Conservation (phyloP, 2,329 filamentous ascomycete genomes). For the Mycosphaerella sp. region DNA sequence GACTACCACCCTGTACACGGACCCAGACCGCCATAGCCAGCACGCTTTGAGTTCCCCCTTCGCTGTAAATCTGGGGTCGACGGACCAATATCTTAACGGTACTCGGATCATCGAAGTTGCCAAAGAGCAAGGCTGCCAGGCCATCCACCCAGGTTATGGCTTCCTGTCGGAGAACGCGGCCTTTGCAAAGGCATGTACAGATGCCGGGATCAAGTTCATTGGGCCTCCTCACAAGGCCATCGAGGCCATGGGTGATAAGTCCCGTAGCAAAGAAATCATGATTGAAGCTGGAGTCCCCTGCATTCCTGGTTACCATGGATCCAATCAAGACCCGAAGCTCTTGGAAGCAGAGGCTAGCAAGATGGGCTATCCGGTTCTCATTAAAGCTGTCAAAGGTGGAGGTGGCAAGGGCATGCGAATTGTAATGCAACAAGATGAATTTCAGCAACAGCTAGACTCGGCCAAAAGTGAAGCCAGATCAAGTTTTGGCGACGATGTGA, state of each 20-base stretch:
- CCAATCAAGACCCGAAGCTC: conserved; percentile 63
- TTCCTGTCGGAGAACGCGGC: conserved; percentile 88
- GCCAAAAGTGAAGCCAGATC: conserved; percentile 59
- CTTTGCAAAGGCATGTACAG: conserved; percentile 81
- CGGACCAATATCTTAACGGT: conserved; percentile 86
- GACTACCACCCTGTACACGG: conserved; percentile 91
- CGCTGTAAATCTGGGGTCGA: conserved; percentile 74
- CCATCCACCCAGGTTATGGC: conserved; percentile 93
- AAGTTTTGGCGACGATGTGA: conserved; percentile 61
- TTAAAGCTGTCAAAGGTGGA: conserved; percentile 61
- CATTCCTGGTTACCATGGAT: conserved; percentile 90
- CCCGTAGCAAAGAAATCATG: conserved; percentile 93
- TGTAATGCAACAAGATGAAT: conserved; percentile 52
- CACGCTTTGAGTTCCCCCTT: conserved; percentile 81
- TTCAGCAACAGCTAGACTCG: conserved; percentile 55
- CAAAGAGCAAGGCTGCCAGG: conserved; percentile 77
- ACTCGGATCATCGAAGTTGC: conserved; percentile 86
- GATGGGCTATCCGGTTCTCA: conserved; percentile 59
- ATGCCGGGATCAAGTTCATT: conserved; percentile 89
- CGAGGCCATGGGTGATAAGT: conserved; percentile 86
- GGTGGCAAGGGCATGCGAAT: conserved; percentile 66
- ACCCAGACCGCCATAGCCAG: conserved; percentile 79
- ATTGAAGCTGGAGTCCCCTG: conserved; percentile 88
- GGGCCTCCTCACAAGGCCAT: conserved; percentile 76
- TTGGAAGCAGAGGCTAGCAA: conserved; percentile 66